Evolutionary conservation across 768 basidiomycete genomes (phyloP).

Genomic region (Sistotremastrum niveocremeum): DNA sequence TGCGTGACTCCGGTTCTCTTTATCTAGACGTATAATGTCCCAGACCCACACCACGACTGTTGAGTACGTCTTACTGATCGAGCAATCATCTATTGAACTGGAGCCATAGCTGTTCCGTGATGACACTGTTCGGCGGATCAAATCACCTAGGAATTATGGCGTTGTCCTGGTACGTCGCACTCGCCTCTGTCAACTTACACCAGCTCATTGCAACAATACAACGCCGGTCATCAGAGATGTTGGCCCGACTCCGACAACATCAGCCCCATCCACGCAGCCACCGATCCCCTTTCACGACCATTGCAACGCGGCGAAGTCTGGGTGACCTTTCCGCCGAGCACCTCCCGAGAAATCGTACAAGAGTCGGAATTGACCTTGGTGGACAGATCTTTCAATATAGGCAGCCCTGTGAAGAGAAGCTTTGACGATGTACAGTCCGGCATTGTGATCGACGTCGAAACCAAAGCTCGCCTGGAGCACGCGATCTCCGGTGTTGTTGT

Average conservation of each 20-base stretch:
- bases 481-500: constrained; percentile 50
- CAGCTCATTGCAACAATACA: neutral
- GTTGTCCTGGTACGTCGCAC: constrained; percentile 46
- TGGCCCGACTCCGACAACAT: constrained; percentile 82
- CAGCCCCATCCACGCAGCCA: constrained; percentile 26
- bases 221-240: constrained; percentile 41
- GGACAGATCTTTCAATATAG: constrained; percentile 64
- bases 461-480: constrained; percentile 60
- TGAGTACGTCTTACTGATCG: no score
- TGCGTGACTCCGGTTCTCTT: no score
- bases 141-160: constrained; percentile 30
- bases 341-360: constrained; percentile 49
- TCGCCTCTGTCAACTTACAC: constrained; percentile 1
- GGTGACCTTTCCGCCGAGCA: constrained; percentile 49
- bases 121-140: constrained; percentile 25
- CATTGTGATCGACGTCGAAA: constrained; percentile 50
- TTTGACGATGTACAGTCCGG: constrained; percentile 64
- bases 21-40: no score
- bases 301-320: constrained; percentile 72
- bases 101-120: constrained; percentile 24
- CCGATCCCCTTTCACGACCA: constrained; percentile 65
- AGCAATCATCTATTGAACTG: no score
- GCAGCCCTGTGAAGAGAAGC: constrained; percentile 73
- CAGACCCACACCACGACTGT: no score
- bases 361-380: constrained; percentile 58